phyloP scores from a whole-genome alignment of 345 rosid species.

The Eucalyptus tenuipes region DNA sequence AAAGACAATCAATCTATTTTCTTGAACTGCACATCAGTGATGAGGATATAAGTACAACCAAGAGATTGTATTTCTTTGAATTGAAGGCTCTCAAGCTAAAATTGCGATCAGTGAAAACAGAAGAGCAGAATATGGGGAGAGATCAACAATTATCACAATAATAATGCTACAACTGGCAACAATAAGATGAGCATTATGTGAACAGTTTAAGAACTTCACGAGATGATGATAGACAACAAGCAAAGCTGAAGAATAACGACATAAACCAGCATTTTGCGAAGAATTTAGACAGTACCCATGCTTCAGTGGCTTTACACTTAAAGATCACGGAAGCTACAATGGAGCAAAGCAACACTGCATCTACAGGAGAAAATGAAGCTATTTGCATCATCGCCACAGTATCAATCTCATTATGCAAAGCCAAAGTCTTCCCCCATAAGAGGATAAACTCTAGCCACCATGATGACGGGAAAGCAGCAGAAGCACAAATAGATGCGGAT shows the following conservation, averaged over 20 bases:
- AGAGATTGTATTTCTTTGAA: neutral
- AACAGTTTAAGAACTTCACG: neutral
- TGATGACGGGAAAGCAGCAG: neutral
- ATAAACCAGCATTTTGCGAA: neutral
- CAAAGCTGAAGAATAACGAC: neutral
- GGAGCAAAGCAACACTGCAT: neutral
- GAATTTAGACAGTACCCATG: neutral
- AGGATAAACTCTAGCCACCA: neutral
- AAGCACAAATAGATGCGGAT: neutral
- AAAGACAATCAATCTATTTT: neutral
- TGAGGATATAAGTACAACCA: neutral
- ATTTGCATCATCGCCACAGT: neutral
- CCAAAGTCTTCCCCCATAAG: neutral
- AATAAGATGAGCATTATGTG: neutral
- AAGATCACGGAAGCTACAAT: neutral
- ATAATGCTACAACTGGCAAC: neutral
- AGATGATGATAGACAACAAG: neutral
- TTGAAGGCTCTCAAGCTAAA: neutral
- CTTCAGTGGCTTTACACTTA: neutral
- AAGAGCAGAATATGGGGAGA: neutral
- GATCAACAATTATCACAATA: neutral
- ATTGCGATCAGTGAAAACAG: neutral
- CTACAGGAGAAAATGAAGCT: neutral
- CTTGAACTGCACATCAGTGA: neutral
- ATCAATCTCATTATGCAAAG: neutral